A percentile compares a stretch with the other conserved stretches of the same genome.
Conservation (phyloP, 169 alveolate genomes). For the Pseudocohnilembus persalinus region DNA sequence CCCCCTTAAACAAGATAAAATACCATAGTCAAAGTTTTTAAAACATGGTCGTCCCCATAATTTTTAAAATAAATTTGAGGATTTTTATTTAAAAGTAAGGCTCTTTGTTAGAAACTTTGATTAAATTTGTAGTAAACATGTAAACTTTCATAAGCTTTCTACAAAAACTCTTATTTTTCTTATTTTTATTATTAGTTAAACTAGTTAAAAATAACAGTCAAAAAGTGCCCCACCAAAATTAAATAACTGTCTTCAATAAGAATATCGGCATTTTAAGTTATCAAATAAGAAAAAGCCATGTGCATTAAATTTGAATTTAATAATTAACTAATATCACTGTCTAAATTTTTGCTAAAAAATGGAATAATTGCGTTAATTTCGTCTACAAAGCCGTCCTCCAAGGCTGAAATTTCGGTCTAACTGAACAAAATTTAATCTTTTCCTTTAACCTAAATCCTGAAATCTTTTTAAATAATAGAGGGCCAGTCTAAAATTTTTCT, state of each 20-base stretch:
- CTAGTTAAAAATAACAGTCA: not conserved
- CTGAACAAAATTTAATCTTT: not conserved
- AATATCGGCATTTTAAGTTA: constrained; percentile 11
- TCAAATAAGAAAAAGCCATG: not conserved
- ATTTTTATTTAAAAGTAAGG: not conserved
- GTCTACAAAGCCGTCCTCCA: not conserved
- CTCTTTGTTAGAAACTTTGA: not conserved
- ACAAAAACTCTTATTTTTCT: not conserved
- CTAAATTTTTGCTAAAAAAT: not conserved
- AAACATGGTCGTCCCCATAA: not conserved
- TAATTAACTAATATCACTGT: not conserved
- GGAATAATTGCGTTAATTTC: constrained; percentile 18
- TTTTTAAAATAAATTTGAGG: constrained; percentile 4
- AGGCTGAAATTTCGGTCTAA: not conserved
- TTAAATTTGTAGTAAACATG: constrained; percentile 6
- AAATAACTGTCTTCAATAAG: constrained; percentile 12
- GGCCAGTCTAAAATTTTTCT: constrained; percentile 3
- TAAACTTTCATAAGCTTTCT: constrained; percentile 1
- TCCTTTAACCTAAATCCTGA: constrained; percentile 1
- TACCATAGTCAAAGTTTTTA: not conserved
- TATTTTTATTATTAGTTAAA: not conserved
- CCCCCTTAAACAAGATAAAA: not conserved
- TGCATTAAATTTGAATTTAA: constrained; percentile 1
- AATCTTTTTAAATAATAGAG: constrained; percentile 13
- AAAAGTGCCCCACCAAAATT: not conserved